Evolutionary conservation across 352 stramenopile genomes (phyloP), one percentile per base, ranked within the genome.

Genomic region (Phytophthora sp.): DNA sequence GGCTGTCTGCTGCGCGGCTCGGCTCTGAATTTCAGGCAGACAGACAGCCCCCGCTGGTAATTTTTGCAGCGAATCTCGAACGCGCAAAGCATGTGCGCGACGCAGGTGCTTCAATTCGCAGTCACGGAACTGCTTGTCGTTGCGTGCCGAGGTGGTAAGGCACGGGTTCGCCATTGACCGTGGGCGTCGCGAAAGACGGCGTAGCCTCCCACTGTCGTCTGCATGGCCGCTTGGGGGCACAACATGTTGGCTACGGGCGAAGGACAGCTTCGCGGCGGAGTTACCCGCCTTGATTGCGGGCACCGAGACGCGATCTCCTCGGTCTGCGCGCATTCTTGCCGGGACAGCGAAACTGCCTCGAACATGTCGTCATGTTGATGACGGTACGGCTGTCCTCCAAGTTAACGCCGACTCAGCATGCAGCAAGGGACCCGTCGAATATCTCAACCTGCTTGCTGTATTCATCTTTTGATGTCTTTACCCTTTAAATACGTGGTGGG

Each of bases 111-210:
- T 71, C 57, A 71, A 71, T 66, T 62, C 42, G 44, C 53, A 41
- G 47, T 61, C 57, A 60, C 38, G 15, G 20, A 45, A 24, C 36
- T 46, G 41, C 54, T 62, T 56, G 36, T 31, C 33, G 57, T 7
- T 57, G 21, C 12, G 7, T 46, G 27, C n/a, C 16, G 38, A 33
- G 8, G 63, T 66, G 63, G 63, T 71, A 71, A 71, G 63, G 35
- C 41, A 52, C 11, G 30, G 50, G 16, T 11, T 33, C 29, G 9
- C 29, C 29, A 33, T 33, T 46, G 39, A 16, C 38, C 56, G 15
- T 30, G 47, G 56, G 62, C 63, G 57, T 20, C 63, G 42, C 63
- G 57, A 71, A 66, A 66, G 35, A 61, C 35, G n/a, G 18, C 51
- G 16, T 26, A 47, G 49, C 21, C 62, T 70, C 44, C 62, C 62